Percentiles rank a stretch among this genome's conserved stretches.
phyloP scores from a whole-genome alignment of 495 filamentous ascomycete species.

The Aspergillus bertholletiae region DNA sequence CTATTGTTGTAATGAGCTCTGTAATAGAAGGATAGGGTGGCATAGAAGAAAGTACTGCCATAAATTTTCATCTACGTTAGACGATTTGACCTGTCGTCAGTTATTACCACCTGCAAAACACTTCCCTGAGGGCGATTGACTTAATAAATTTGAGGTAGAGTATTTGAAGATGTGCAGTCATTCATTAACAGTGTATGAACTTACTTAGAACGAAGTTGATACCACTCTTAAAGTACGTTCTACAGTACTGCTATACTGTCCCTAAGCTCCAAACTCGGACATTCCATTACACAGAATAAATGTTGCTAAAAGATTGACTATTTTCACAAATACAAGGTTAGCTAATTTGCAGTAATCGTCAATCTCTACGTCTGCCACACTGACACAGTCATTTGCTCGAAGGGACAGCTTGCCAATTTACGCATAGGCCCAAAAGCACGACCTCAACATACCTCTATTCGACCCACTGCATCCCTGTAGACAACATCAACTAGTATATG shows the following conservation, averaged over 20 bases:
- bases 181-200: not conserved
- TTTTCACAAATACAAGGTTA: not conserved
- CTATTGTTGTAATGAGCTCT: not conserved
- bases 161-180: not conserved
- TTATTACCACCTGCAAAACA: not conserved
- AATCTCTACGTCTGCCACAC: not conserved
- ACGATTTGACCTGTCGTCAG: not conserved
- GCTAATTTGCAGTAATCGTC: not conserved
- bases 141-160: not conserved
- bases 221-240: not conserved
- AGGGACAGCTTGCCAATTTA: constrained; percentile 8
- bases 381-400: too few species aligned
- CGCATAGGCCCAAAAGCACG: constrained; percentile 17
- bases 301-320: not conserved
- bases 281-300: not conserved
- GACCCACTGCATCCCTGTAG: constrained; percentile 13
- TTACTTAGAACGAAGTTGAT: not conserved
- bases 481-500: not conserved
- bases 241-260: not conserved
- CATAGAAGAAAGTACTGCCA: not conserved
- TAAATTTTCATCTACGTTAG: not conserved
- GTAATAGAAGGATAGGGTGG: not conserved
- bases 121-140: not conserved
- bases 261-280: not conserved
- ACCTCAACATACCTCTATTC: constrained; percentile 11